Conservation (phyloP, 1,284 basidiomycete genomes). For the Heterobasidion irregulare region DNA sequence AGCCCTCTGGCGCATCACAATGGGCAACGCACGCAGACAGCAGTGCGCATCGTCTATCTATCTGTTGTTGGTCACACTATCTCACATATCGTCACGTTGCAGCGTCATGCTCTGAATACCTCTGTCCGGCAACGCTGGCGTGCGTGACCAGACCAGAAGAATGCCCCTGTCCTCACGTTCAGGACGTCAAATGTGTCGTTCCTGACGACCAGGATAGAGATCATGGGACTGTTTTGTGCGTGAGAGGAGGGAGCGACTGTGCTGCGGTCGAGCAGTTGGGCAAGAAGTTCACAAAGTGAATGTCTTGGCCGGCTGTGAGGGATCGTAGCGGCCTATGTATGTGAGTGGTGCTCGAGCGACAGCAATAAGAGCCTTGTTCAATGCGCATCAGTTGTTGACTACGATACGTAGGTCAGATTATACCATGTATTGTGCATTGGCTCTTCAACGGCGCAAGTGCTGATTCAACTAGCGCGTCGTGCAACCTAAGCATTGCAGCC, state of each 20-base stretch:
- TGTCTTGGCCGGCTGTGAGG: background rate
- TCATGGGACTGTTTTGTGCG: slow-evolving; percentile 29
- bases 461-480: too few species aligned
- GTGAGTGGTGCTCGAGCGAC: background rate
- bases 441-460: too few species aligned
- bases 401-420: too few species aligned
- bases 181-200: slow-evolving; percentile 34
- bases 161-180: slow-evolving; percentile 33
- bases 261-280: slow-evolving; percentile 25
- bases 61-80: too few species aligned
- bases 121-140: slow-evolving; percentile 22
- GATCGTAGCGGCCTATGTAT: background rate
- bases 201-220: slow-evolving; percentile 26
- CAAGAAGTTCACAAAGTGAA: slow-evolving; percentile 18
- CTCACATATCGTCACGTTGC: too few species aligned
- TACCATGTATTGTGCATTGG: too few species aligned
- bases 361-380: too few species aligned
- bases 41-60: slow-evolving; percentile 17
- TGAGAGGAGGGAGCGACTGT: slow-evolving; percentile 28
- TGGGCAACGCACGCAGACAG: slow-evolving; percentile 49
- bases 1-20: slow-evolving; percentile 39
- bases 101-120: slow-evolving; percentile 14
- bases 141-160: slow-evolving; percentile 29
- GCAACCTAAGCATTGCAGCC: too few species aligned
- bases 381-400: too few species aligned